These are phyloP conservation scores for Tilletia caries DNA, from an alignment of 1,284 basidiomycete genomes.

Conservation along the genomic window DNA sequence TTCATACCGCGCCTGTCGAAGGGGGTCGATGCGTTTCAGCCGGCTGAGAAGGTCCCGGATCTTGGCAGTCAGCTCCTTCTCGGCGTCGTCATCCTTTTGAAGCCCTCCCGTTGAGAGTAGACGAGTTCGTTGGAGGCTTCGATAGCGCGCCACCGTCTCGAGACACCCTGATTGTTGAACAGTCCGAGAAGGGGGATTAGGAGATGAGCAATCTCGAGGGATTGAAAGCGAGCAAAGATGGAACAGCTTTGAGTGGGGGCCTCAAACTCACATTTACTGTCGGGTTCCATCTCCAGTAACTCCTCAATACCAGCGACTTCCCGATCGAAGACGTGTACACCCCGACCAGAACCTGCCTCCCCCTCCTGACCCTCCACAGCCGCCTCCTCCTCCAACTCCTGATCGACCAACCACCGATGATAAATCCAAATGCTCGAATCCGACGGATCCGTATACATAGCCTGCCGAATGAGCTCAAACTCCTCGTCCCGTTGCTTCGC, in stretches of 20 bases:
- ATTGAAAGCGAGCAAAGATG: background rate
- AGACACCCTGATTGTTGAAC: slow-evolving; percentile 33
- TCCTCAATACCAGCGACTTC: slow-evolving; percentile 80
- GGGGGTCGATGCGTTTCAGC: background rate
- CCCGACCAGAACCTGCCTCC: background rate
- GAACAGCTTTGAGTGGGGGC: no score
- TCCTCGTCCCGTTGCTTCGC: slow-evolving; percentile 60
- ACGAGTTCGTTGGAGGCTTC: slow-evolving; percentile 14
- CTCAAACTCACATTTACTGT: slow-evolving; percentile 82
- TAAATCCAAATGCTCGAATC: slow-evolving; percentile 99
- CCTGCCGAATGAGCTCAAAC: slow-evolving; percentile 85
- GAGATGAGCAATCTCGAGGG: background rate
- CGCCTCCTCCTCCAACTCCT: background rate
- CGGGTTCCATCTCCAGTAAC: slow-evolving; percentile 82
- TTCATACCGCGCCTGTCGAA: background rate
- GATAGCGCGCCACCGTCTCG: slow-evolving; percentile 35
- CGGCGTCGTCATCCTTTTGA: background rate
- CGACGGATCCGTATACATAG: slow-evolving; percentile 91
- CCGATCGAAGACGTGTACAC: slow-evolving; percentile 61
- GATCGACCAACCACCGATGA: slow-evolving; percentile 87
- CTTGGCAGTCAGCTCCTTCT: background rate
- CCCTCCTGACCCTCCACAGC: background rate
- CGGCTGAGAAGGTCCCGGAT: background rate
- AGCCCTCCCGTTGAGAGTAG: background rate
- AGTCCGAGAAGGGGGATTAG: background rate